Percentiles rank a stretch among this genome's conserved stretches.
phyloP scores from a whole-genome alignment of 306 rosid genomes.

The Vigna unguiculata region DNA sequence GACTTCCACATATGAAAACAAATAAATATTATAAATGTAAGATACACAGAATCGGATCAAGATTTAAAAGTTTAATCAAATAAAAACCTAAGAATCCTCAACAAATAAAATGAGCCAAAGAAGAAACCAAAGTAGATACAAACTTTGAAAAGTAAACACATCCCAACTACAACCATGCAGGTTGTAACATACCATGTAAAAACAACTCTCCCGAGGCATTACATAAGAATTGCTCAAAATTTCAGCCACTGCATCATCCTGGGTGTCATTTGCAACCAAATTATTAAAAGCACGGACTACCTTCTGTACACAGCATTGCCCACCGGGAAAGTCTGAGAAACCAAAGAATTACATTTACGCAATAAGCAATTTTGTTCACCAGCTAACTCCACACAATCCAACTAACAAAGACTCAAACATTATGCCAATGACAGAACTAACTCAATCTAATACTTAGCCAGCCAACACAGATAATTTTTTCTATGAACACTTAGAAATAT shows the following conservation, averaged over 20 bases:
- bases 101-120: not conserved
- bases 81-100: not conserved
- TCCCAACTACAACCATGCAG: not conserved
- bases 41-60: constrained; percentile 42
- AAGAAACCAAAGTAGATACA: constrained; percentile 17
- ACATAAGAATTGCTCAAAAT: constrained; percentile 63
- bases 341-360: constrained; percentile 34
- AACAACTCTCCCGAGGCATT: constrained; percentile 73
- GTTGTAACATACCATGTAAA: constrained; percentile 79
- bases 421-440: not conserved
- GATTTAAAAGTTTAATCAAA: constrained; percentile 16
- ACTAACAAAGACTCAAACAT: not conserved
- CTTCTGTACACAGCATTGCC: constrained; percentile 48
- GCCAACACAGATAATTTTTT: not conserved
- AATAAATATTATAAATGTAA: constrained; percentile 56
- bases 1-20: constrained; percentile 79
- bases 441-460: not conserved
- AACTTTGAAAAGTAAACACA: constrained; percentile 20
- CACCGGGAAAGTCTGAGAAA: constrained; percentile 55
- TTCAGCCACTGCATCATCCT: constrained; percentile 74
- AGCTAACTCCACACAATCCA: constrained; percentile 25
- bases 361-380: constrained; percentile 18
- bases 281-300: constrained; percentile 68
- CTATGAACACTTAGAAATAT: not conserved
- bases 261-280: constrained; percentile 71